Conservation (phyloP, 179 eudicot genomes). For the Nepenthes alata region DNA sequence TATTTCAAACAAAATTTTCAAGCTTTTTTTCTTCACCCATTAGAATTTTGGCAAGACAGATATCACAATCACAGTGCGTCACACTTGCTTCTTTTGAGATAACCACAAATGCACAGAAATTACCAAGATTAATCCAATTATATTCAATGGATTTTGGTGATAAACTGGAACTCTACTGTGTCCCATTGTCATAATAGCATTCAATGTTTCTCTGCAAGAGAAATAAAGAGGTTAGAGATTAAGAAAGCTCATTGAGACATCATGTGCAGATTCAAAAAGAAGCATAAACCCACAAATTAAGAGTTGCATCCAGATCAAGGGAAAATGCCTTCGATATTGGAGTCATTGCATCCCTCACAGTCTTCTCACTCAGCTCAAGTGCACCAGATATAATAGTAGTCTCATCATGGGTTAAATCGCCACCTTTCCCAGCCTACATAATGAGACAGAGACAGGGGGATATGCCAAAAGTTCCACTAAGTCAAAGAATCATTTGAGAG, state of each 20-base stretch:
- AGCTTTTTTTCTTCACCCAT: no score
- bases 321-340: conserved; percentile 93
- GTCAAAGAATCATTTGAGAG: background rate
- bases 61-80: no score
- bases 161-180: conserved; percentile 88
- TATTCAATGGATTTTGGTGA: conserved; percentile 50
- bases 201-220: conserved; percentile 65
- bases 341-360: conserved; percentile 97
- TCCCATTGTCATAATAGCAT: conserved; percentile 76
- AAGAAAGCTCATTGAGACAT: conserved; percentile 10
- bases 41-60: no score
- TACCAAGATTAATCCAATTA: conserved; percentile 79
- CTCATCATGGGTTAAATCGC: conserved; percentile 93
- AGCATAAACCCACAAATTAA: conserved; percentile 78
- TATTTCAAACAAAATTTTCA: no score
- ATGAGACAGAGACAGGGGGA: background rate
- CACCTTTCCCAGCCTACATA: conserved; percentile 90
- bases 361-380: conserved; percentile 86
- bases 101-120: conserved; percentile 2
- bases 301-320: conserved; percentile 97
- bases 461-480: background rate
- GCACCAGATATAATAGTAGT: conserved; percentile 94
- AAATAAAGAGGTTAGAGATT: conserved; percentile 15
- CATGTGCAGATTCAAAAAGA: conserved; percentile 16
- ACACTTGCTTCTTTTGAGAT: background rate